These are phyloP conservation scores for Groenewaldozyma tartarivorans DNA, from an alignment of 805 yeast genomes.

Conservation along the genomic window DNA sequence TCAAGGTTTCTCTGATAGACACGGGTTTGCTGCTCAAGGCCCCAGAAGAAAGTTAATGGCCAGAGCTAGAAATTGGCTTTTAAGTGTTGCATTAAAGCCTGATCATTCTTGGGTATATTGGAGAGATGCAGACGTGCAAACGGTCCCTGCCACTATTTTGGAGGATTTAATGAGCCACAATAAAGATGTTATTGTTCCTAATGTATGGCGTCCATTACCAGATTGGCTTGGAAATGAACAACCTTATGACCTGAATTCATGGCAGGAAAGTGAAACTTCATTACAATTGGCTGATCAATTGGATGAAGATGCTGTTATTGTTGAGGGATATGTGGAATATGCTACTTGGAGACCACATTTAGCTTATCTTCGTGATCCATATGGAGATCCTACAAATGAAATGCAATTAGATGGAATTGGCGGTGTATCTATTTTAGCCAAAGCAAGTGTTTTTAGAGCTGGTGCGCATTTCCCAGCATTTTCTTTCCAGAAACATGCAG, in stretches of 20 bases:
- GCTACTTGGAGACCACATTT: conserved; percentile 98
- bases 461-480: conserved; percentile 97
- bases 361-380: conserved; percentile 89
- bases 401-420: conserved; percentile 96
- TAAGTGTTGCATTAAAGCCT: conserved; percentile 81
- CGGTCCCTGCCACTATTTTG: conserved; percentile 73
- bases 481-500: conserved; percentile 93
- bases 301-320: conserved; percentile 92
- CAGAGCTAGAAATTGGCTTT: conserved; percentile 89
- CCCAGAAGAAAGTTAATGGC: conserved; percentile 96
- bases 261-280: conserved; percentile 85
- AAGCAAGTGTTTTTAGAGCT: conserved; percentile 73
- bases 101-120: conserved; percentile 96
- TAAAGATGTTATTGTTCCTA: conserved; percentile 90
- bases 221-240: conserved; percentile 84
- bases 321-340: conserved; percentile 94
- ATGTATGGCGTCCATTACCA: conserved; percentile 97
- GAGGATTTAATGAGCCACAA: conserved; percentile 93
- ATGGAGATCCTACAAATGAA: conserved; percentile 80
- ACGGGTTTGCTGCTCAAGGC: conserved; percentile 95
- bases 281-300: conserved; percentile 36
- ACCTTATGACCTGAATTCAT: conserved; percentile 91
- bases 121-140: conserved; percentile 98
- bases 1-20: conserved; percentile 89
- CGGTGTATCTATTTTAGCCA: conserved; percentile 86